Base-by-base conservation (phyloP, 192 early-diverging fungal genomes). In the Phlyctochytrium planicorne region DNA sequence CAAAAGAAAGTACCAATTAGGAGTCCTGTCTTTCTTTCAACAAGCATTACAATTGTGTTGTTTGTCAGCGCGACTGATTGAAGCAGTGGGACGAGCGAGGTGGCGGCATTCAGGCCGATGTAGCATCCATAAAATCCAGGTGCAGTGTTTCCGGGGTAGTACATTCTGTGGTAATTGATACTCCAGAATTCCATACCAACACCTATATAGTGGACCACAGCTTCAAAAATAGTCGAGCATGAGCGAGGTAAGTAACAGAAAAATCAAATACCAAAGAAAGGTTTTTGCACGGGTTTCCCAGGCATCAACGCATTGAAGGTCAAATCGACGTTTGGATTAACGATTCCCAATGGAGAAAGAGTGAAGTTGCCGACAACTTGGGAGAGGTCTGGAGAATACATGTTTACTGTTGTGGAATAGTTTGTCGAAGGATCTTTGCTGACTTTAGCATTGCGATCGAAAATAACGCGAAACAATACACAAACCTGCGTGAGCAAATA, bases 221-320 rank as follows among this genome's bases (percentile, higher is more conserved):
- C n/a, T n/a, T n/a, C n/a, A n/a, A n/a, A n/a, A n/a, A n/a, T n/a
- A n/a, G n/a, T n/a, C n/a, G n/a, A n/a, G n/a, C n/a, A n/a, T n/a
- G n/a, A n/a, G n/a, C n/a, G n/a, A n/a, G n/a, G n/a, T n/a, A n/a
- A n/a, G n/a, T n/a, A n/a, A n/a, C n/a, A n/a, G n/a, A n/a, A n/a
- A n/a, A n/a, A n/a, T n/a, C n/a, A n/a, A n/a, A 29, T 57, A 6
- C 12, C 55, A 57, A 57, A 57, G 55, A 57, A 57, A 24, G 55
- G 55, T 14, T 57, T 29, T 6, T 10, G 20, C 6, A 27, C 10
- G 25, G 55, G 55, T 6, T 6, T 57, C 6, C 14, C 10, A 12
- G 55, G 27, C 6, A 20, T 29, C 27, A 25, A 27, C 20, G 10
- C 55, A 6, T 14, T 20, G 55, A 57, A 29, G 20, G 27, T 14